Percentiles rank a stretch among this genome's conserved stretches.
These are phyloP conservation scores for Metarhizium humberi DNA, from an alignment of 2,329 filamentous ascomycete genomes.

Conservation along the genomic window DNA sequence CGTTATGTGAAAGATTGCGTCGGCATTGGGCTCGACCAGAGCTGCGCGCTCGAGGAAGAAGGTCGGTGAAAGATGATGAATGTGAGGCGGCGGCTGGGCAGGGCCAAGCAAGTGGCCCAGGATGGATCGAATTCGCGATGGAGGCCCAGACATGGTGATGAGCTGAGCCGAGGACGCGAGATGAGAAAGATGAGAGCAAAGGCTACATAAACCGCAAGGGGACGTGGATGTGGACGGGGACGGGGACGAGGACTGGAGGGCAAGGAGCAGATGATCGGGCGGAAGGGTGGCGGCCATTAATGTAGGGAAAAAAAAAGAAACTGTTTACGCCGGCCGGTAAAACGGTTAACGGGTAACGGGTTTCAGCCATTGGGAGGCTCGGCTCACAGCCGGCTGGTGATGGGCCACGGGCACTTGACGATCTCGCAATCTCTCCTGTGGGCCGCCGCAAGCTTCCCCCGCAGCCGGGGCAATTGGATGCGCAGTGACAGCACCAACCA, in stretches of 20 bases:
- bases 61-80: conserved; percentile 77
- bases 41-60: conserved; percentile 81
- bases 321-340: too few relatives aligned
- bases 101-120: conserved; percentile 37
- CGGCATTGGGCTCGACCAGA: conserved; percentile 74
- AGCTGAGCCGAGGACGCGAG: neutral
- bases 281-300: too few relatives aligned
- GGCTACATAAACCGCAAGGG: too few relatives aligned
- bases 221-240: too few relatives aligned
- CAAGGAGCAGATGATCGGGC: too few relatives aligned
- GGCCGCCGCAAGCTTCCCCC: neutral
- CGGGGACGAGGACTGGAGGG: too few relatives aligned
- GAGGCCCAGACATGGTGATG: conserved; percentile 51
- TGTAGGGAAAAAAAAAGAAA: too few relatives aligned
- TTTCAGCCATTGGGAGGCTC: too few relatives aligned
- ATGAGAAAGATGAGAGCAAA: neutral
- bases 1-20: conserved; percentile 79
- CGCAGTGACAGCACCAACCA: neutral
- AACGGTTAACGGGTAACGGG: too few relatives aligned
- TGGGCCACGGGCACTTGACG: neutral
- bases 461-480: neutral
- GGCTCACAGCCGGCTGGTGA: too few relatives aligned
- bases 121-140: conserved; percentile 51
- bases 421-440: neutral
- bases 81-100: conserved; percentile 42